Percentiles rank a stretch among this genome's conserved stretches.
Evolutionary conservation across 768 basidiomycete genomes (phyloP).

Genomic region (Psilocybe sp.): DNA sequence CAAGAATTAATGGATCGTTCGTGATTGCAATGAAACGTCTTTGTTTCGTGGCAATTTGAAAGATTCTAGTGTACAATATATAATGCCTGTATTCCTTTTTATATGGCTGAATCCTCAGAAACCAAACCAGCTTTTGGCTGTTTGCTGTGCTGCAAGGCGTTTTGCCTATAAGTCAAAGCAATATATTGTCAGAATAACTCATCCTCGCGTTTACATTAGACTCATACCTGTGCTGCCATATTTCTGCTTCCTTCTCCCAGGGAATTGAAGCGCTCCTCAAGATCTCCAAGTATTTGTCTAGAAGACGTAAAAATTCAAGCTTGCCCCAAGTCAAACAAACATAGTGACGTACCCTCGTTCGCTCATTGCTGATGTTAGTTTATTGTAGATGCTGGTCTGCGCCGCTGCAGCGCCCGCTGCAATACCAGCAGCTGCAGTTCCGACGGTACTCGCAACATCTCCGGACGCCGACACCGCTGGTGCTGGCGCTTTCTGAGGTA

Average conservation of each 20-base stretch:
- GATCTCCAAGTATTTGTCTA: slow-evolving; percentile 60
- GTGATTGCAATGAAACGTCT: neutral
- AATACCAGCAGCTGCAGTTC: slow-evolving; percentile 21
- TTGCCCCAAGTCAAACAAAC: neutral
- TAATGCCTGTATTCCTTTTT: too few species aligned
- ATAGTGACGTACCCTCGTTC: slow-evolving; percentile 56
- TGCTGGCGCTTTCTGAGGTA: slow-evolving; percentile 30
- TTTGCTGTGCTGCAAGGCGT: slow-evolving; percentile 58
- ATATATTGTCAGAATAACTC: neutral
- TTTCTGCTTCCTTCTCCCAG: slow-evolving; percentile 64
- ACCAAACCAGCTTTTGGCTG: slow-evolving; percentile 65
- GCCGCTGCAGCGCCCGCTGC: slow-evolving; percentile 32
- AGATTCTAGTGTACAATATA: too few species aligned
- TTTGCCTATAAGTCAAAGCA: slow-evolving; percentile 44
- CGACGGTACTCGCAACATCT: slow-evolving; percentile 14
- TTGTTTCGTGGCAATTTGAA: neutral
- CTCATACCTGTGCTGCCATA: slow-evolving; percentile 59
- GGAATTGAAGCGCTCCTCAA: slow-evolving; percentile 61
- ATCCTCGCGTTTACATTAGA: neutral
- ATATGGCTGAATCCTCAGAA: slow-evolving; percentile 35
- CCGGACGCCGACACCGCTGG: slow-evolving; percentile 5
- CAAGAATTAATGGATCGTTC: neutral
- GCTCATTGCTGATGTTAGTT: slow-evolving; percentile 49
- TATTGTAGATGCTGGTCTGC: slow-evolving; percentile 41
- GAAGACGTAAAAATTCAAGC: neutral